Base-by-base conservation (phyloP, 108 stramenopile species). In the Nitzschia sp. region DNA sequence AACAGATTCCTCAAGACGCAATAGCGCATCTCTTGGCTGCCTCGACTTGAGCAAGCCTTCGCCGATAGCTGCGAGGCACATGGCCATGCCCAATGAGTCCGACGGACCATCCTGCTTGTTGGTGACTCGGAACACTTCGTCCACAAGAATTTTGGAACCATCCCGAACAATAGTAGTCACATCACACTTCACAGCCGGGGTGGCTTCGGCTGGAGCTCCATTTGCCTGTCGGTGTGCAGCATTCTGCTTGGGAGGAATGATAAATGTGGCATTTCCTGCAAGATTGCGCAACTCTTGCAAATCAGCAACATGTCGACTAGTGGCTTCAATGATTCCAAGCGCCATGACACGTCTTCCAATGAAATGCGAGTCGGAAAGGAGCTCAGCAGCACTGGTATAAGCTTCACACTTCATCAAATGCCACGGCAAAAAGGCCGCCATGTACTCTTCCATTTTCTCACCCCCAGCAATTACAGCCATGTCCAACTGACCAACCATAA, bases 31-130 rank as follows among this genome's bases (percentile, higher is more conserved):
- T 22, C 82, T 69, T 5, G 88, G 87, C 61, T 90, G 92, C 0
- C 84, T 77, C 40, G 84, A 75, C 61, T 90, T 90, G 57, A 85
- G 71, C 42, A 93, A 71, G 38, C 85, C 84, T 66, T 93, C 92
- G 11, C 92, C 92, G n/a, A 93, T 84, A 10, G 87, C 84, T 15
- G 89, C 88, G 19, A 93, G 73, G 61, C 89, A 93, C 62, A 89
- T 87, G 19, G 89, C 88, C 67, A 84, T 77, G 48, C 85, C 84
- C 22, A 93, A 58, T 11, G 83, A 82, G 53, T 80, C 86, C 6
- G 83, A 63, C 10, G 81, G 67, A 29, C 75, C 62, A 40, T 83
- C 83, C 11, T 65, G 62, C 63, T 70, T 69, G 69, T 69, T 79
- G 24, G 78, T 78, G 3, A 69, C 78, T 15, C 83, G 68, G 38